Evolutionary conservation across 768 basidiomycete species (phyloP), one percentile per base, ranked within the genome.

Genomic region (Pisolithus orientalis): DNA sequence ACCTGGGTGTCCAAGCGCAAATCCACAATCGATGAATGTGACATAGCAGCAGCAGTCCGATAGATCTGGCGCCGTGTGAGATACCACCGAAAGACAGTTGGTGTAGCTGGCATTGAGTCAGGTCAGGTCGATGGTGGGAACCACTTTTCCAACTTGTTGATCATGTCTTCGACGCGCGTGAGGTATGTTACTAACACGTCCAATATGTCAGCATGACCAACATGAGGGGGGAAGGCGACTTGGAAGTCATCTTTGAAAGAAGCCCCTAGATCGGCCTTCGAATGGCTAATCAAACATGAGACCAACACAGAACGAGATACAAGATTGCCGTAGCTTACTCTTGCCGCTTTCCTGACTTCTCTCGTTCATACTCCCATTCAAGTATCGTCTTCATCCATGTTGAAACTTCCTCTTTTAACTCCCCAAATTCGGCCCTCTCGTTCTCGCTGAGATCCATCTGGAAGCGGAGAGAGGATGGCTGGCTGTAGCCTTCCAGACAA

Each of bases 101-200:
- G 34, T 4, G 2, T 14, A 11, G 34, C 13, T 29, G n/a, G 2
- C 25, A 34, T 32, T 10, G 17, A n/a, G 5, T 50, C 25, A 34
- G 24, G 13, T 17, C 17, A 34, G 46, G 27, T 31, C 24, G 16
- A 31, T 21, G 51, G 39, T 3, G 34, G 44, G 28, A 68, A 68
- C 61, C 62, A 69, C 11, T 55, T 25, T 25, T 62, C 51, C 24
- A 68, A 53, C 45, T 53, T 64, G 17, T 17, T 44, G 29, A 64
- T 44, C 45, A 69, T 67, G 11, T 52, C 50, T 40, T 69, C 62
- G 25, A 67, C 65, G 44, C 51, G 60, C 4, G 49, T 51, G 47
- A 68, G 27, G 43, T 69, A 69, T 3, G 53, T 53, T 9, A 66
- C 54, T 21, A 67, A 52, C 39, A 64, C 54, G 16, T 40, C 52